Conservation (phyloP, 371 early-diverging fungal species). For the Lichtheimia corymbifera region DNA sequence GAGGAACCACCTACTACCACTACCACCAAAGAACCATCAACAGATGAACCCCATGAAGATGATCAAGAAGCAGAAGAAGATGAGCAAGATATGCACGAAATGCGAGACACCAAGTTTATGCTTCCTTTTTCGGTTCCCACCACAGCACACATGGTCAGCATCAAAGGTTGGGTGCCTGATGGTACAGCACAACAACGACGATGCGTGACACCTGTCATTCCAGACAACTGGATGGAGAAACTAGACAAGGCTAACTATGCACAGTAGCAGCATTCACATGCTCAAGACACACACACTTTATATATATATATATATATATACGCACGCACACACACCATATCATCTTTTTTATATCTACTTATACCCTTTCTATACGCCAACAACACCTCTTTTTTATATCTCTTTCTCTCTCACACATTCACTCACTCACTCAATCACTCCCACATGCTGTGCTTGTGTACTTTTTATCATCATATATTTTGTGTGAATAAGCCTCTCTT, state of each 20-base stretch:
- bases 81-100: conserved; percentile 40
- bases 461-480: no score
- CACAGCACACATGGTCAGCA: conserved; percentile 33
- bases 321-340: no score
- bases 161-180: conserved; percentile 34
- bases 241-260: conserved; percentile 37
- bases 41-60: conserved; percentile 7
- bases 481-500: no score
- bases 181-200: conserved; percentile 30
- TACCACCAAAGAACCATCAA: background rate
- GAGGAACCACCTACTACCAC: conserved; percentile 18
- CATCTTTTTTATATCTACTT: conserved; percentile 1
- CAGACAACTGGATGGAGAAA: conserved; percentile 55
- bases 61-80: conserved; percentile 37
- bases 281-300: no score
- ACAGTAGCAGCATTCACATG: background rate
- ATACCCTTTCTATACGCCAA: background rate
- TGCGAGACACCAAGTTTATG: conserved; percentile 50
- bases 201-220: conserved; percentile 41
- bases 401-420: conserved; percentile 5
- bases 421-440: conserved; percentile 2
- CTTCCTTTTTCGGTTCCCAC: conserved; percentile 56
- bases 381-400: conserved; percentile 6
- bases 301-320: no score
- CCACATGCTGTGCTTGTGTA: conserved; percentile 14